Evolutionary conservation across 257 asterid genomes (phyloP), one percentile per base, ranked within the genome.

Genomic region (Marsdenia floribunda): DNA sequence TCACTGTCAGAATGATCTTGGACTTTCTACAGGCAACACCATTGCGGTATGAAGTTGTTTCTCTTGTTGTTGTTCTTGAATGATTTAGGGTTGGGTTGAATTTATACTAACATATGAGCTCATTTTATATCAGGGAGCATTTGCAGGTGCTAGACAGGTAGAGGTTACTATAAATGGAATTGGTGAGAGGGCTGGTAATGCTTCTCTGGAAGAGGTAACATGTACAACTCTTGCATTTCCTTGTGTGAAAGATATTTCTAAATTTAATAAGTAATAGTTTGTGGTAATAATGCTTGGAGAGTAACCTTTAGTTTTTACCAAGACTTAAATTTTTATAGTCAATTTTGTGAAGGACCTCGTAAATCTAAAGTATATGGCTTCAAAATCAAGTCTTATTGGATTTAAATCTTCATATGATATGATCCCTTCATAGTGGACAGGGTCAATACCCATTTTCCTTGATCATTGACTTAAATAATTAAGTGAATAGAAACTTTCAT

Each of bases 141-240:
- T 78, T 78, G 93, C 97, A 76, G 98, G 98, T 77, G 98, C 98
- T 72, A 89, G 98, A 85, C 98, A 94, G 82, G 58, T 94, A 33
- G 98, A 94, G 80, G 97, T 92, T 77, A 94, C 98, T 80, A 88
- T 94, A 81, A 94, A 94, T 81, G 98, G 97, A 71, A 94, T 94
- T 65, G 98, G 98, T 72, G 98, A 94, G 85, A 88, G 98, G 82
- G 98, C 98, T 77, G 98, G 98, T 35, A 94, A 94, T 86, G 98
- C 98, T 64, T 94, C 98, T 40, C 72, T 94, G 46, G 98, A 94
- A 89, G 98, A 94, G 96, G 98, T 92, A 68, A 71, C 24, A 11
- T 67, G 58, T 5, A 5, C 7, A 68, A 2, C 29, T 64, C 70
- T 49, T 10, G 9, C 3, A 46, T 61, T 37, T 16, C 42, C 42